phyloP scores from a whole-genome alignment of 352 stramenopile genomes.

The Phytophthora pini region DNA sequence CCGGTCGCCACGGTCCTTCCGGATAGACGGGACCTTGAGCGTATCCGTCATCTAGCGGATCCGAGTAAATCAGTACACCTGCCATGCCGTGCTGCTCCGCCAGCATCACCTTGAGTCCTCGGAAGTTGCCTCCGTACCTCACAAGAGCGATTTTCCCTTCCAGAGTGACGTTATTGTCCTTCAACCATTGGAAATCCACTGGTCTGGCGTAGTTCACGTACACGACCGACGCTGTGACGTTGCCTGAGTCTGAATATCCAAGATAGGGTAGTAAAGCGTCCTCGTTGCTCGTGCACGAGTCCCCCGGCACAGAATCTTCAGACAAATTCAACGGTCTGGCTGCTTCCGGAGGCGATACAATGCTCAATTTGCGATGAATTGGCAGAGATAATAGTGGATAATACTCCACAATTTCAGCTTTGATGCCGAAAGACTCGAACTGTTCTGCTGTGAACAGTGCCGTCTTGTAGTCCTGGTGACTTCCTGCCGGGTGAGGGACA shows the following conservation, averaged over 20 bases:
- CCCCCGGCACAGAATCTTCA: constrained; percentile 58
- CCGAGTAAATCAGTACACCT: constrained; percentile 90
- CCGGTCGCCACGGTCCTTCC: constrained; percentile 56
- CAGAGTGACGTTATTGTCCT: constrained; percentile 70
- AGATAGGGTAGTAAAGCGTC: constrained; percentile 79
- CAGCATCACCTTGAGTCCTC: constrained; percentile 86
- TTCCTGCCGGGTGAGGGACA: constrained; percentile 52
- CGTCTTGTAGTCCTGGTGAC: constrained; percentile 62
- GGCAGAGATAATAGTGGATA: constrained; percentile 79
- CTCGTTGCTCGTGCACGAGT: constrained; percentile 64
- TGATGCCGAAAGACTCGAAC: constrained; percentile 67
- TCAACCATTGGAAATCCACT: constrained; percentile 83
- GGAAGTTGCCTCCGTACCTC: constrained; percentile 83
- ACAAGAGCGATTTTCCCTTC: constrained; percentile 85
- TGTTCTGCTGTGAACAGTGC: constrained; percentile 62
- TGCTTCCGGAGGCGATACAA: constrained; percentile 44
- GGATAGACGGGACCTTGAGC: constrained; percentile 48
- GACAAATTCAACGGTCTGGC: constrained; percentile 62
- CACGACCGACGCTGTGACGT: constrained; percentile 76
- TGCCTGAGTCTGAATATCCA: constrained; percentile 81
- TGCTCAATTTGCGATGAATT: constrained; percentile 45
- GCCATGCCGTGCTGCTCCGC: constrained; percentile 78
- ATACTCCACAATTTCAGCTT: constrained; percentile 70
- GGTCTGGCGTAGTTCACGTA: constrained; percentile 91
- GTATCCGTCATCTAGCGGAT: constrained; percentile 88